These are phyloP conservation scores for Lentinula guzmanii DNA, from an alignment of 768 basidiomycete genomes.

Conservation along the genomic window DNA sequence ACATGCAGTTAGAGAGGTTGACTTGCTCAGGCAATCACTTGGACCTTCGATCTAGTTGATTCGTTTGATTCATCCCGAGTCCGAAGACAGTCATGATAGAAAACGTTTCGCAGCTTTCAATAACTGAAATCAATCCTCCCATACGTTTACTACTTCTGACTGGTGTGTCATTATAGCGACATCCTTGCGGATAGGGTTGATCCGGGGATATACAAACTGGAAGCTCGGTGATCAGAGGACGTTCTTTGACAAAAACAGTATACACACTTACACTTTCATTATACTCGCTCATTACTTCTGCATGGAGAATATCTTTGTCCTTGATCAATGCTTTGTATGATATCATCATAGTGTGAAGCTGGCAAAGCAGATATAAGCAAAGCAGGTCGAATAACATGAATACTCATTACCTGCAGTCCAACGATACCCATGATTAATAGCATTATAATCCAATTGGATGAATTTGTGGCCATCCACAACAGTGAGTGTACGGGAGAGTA, in stretches of 20 bases:
- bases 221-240: not conserved
- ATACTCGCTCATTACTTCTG: conserved; percentile 83
- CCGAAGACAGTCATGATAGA: not conserved
- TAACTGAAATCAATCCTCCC: conserved; percentile 25
- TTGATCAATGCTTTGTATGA: conserved; percentile 64
- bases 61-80: not conserved
- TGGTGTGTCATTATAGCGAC: conserved; percentile 84
- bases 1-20: too few species aligned
- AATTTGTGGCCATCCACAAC: conserved; percentile 65
- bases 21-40: too few species aligned
- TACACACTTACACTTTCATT: conserved; percentile 57
- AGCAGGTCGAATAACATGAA: conserved; percentile 3
- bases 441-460: conserved; percentile 75
- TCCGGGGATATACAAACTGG: conserved; percentile 80
- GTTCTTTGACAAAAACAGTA: not conserved
- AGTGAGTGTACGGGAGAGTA: conserved; percentile 77
- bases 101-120: not conserved
- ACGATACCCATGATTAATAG: conserved; percentile 61
- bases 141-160: conserved; percentile 64
- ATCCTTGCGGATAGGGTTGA: conserved; percentile 71
- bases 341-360: conserved; percentile 46
- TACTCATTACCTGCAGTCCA: conserved; percentile 51
- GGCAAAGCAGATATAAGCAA: not conserved
- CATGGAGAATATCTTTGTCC: conserved; percentile 67
- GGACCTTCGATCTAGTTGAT: not conserved